Percentiles rank a stretch among this genome's conserved stretches.
Conservation (phyloP, 2,329 filamentous ascomycete genomes). For the Ophiostoma ulmi region DNA sequence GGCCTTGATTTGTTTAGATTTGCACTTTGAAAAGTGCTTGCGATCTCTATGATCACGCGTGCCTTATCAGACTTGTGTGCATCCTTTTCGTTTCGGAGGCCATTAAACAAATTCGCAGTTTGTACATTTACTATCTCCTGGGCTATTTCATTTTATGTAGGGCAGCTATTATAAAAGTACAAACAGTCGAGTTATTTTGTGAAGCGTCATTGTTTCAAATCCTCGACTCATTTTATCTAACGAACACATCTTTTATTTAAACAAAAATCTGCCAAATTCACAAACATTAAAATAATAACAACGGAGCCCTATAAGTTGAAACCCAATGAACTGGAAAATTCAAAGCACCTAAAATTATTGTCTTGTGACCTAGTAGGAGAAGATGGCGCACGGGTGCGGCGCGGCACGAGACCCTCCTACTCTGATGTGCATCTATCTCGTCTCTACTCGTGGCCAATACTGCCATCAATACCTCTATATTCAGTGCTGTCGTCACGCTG, state of each 20-base stretch:
- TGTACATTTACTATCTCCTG: no score
- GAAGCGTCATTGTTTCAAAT: no score
- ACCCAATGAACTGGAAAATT: neutral
- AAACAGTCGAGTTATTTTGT: no score
- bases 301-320: no score
- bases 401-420: constrained; percentile 9
- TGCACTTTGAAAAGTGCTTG: constrained; percentile 4
- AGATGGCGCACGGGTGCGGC: neutral
- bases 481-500: neutral
- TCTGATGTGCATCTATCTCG: neutral
- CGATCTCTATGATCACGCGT: neutral
- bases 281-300: neutral
- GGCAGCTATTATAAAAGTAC: no score
- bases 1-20: neutral
- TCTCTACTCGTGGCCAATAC: neutral
- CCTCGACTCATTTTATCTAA: no score
- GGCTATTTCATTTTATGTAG: no score
- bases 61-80: neutral
- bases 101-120: no score
- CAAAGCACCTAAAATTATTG: neutral
- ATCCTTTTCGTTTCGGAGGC: neutral
- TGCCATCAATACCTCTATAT: neutral
- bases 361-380: neutral
- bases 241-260: no score
- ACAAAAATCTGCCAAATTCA: no score